Evolutionary conservation across 139 green algal genomes (phyloP), one percentile per base, ranked within the genome.

Genomic region (Coelastrella sp.): DNA sequence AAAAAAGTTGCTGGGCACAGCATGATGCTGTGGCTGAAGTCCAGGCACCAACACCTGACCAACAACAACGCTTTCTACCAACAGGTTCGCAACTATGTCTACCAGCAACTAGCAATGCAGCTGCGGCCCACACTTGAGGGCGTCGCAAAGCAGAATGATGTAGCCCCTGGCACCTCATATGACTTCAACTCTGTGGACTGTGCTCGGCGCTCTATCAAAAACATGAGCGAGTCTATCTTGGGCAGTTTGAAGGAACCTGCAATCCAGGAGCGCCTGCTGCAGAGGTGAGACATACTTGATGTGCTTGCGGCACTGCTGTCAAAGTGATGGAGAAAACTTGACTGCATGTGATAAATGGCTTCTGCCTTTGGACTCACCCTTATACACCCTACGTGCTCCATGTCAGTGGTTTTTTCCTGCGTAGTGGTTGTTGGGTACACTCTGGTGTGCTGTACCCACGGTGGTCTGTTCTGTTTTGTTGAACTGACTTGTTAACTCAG

Each of bases 121-220:
- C 89, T 98, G 87, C 89, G 92, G 2, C 89, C 95, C 4, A 84
- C 97, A 85, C 91, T 99, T 73, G 89, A 96, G 80, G 84, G 72
- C 1, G 84, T 90, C 9, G 62, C 96, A 2, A 91, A 90, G 85
- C 91, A 74, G 11, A 96, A 96, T 79, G 94, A 96, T 79, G 76
- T 76, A 2, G 37, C 84, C 8, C 40, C 94, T 35, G 90, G 90
- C 15, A 80, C 68, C 3, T 45, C 81, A 5, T 91, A 87, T 27
- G 75, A 79, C 19, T 94, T 95, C 73, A 89, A 85, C 50, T 88
- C 92, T 11, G 83, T 84, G 6, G 88, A 88, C 38, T 93, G 91
- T 64, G 95, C 94, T 0, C 81, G 90, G 41, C 91, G 97, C 32
- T 87, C 90, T 2, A 85, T 98, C 53, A 98, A 97, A 89, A 98